Percentiles rank a stretch among this genome's conserved stretches.
Conservation (phyloP, 228 moss, liverwort and hornwort genomes). For the Sphagnum fallax region DNA sequence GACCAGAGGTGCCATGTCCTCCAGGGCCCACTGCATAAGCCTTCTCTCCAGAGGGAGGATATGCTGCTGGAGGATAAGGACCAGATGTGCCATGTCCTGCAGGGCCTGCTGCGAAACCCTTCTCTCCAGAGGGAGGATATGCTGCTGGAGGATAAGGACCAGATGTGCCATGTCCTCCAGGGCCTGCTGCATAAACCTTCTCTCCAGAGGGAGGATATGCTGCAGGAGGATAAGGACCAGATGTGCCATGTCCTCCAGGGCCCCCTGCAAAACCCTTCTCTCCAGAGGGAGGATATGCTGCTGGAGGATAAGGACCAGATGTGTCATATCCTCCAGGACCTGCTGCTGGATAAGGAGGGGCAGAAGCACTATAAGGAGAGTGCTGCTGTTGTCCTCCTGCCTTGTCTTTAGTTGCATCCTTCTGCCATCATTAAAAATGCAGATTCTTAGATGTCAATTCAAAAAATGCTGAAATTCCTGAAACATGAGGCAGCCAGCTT, state of each 20-base stretch:
- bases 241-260: slow-evolving; percentile 3
- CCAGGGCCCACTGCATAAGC: fast-evolving
- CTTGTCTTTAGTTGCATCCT: no score
- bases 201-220: slow-evolving; percentile 21
- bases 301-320: not conserved
- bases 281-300: slow-evolving; percentile 1
- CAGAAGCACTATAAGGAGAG: slow-evolving; percentile 10
- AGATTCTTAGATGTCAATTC: not conserved
- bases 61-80: no score
- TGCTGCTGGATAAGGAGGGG: not conserved
- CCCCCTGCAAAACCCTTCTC: not conserved
- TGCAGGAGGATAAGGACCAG: slow-evolving; percentile 4
- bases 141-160: no score
- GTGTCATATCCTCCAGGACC: slow-evolving; percentile 14
- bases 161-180: no score
- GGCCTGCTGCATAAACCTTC: no score
- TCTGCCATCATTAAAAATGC: not conserved
- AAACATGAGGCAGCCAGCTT: no score
- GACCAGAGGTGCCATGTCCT: no score
- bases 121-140: no score
- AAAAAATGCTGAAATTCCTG: not conserved
- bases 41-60: no score
- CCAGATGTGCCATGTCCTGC: no score
- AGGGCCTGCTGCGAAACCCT: no score
- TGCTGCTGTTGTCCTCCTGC: slow-evolving; percentile 11